A percentile compares a stretch with the other conserved stretches of the same genome.
phyloP scores from a whole-genome alignment of 2,329 filamentous ascomycete genomes.

The Ophiobolus disseminans region DNA sequence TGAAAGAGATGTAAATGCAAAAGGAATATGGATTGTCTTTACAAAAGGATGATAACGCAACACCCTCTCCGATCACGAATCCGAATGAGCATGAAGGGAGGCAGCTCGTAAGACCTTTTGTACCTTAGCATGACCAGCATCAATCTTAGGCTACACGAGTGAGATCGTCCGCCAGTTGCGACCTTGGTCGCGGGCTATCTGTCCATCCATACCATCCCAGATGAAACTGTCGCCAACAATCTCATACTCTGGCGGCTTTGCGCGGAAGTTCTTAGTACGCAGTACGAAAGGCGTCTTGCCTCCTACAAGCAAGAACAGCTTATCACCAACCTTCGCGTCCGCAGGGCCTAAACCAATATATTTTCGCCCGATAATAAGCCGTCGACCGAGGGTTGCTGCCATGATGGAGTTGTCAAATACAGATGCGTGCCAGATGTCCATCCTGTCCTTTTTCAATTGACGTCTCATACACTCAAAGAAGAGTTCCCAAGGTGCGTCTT shows the following conservation, averaged over 20 bases:
- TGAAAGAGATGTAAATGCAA: too few relatives aligned
- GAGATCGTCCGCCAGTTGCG: background rate
- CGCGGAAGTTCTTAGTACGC: background rate
- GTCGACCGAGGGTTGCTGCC: constrained; percentile 10
- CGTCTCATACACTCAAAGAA: too few relatives aligned
- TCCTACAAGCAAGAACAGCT: constrained; percentile 14
- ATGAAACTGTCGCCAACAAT: constrained; percentile 19
- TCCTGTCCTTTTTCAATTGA: background rate
- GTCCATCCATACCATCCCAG: constrained; percentile 5
- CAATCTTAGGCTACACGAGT: background rate
- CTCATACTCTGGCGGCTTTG: background rate
- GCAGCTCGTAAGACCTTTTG: too few relatives aligned
- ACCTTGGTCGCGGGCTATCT: background rate
- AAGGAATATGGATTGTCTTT: too few relatives aligned
- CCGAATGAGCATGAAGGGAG: too few relatives aligned
- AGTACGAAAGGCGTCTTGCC: constrained; percentile 20
- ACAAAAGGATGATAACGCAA: too few relatives aligned
- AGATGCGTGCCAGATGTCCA: background rate
- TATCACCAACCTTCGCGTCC: constrained; percentile 7
- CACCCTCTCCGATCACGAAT: too few relatives aligned
- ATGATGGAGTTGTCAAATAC: constrained; percentile 10
- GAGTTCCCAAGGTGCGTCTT: too few relatives aligned
- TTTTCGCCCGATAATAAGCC: constrained; percentile 8
- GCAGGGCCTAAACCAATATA: constrained; percentile 15
- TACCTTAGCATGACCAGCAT: too few relatives aligned